Percentiles rank a stretch among this genome's conserved stretches.
Conservation (phyloP, 306 rosid species). For the Cicer pinnatifidum region DNA sequence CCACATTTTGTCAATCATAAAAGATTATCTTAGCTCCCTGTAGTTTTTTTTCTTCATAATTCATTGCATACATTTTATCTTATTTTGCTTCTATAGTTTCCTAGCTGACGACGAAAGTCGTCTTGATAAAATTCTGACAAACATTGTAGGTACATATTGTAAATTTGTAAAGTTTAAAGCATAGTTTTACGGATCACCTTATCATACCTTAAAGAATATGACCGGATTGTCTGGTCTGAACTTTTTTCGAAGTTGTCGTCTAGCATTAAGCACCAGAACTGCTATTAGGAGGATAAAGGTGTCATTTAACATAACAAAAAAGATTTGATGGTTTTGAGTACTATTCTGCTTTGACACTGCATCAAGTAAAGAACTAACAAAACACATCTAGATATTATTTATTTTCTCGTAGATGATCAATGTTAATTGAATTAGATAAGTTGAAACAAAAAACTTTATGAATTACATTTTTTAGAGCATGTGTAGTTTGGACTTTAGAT, state of each 20-base stretch:
- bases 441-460: no score
- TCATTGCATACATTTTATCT: conserved; percentile 6
- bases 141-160: conserved; percentile 21
- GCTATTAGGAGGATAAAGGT: background rate
- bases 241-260: background rate
- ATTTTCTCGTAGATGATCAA: no score
- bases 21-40: conserved; percentile 67
- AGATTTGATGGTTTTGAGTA: no score
- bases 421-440: no score
- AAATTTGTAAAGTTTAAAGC: conserved; percentile 20
- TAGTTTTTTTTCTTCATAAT: conserved; percentile 43
- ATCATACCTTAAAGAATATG: background rate
- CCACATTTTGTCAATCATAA: conserved; percentile 62
- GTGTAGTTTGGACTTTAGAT: no score
- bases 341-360: no score
- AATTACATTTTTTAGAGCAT: no score
- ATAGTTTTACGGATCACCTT: background rate
- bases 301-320: no score
- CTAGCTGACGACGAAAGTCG: background rate
- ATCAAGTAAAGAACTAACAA: no score
- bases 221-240: background rate
- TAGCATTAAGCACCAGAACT: background rate
- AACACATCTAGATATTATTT: no score
- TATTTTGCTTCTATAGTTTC: background rate
- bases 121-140: conserved; percentile 6